Conservation (phyloP, 2,329 filamentous ascomycete genomes). For the Colletotrichum sp. region DNA sequence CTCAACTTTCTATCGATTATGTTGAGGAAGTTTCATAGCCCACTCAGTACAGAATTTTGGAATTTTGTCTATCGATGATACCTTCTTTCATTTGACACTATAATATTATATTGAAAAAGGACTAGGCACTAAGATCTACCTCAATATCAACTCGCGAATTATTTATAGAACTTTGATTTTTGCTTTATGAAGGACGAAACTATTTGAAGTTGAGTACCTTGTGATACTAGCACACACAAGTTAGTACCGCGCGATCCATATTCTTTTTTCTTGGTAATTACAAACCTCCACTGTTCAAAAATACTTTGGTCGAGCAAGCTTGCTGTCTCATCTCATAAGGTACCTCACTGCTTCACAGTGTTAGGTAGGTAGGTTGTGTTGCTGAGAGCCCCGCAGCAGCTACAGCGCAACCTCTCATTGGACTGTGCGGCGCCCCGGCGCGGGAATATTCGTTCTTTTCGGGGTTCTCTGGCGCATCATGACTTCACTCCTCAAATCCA, state of each 20-base stretch:
- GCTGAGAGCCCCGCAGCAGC: neutral
- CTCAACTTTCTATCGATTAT: too few relatives aligned
- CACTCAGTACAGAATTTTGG: too few relatives aligned
- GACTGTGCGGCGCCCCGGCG: neutral
- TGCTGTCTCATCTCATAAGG: neutral
- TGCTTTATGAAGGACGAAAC: too few relatives aligned
- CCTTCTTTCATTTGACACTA: accelerated
- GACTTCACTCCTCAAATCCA: neutral
- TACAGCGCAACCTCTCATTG: slow-evolving; percentile 10
- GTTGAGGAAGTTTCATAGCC: too few relatives aligned
- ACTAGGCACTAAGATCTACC: accelerated
- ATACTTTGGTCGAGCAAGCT: neutral
- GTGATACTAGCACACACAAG: neutral
- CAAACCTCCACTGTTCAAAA: neutral
- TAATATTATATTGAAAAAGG: too few relatives aligned
- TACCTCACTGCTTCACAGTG: neutral
- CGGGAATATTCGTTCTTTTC: neutral
- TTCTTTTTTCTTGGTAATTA: too few relatives aligned
- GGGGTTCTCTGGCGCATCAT: neutral
- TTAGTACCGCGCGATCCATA: too few relatives aligned
- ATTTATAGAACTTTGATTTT: too few relatives aligned
- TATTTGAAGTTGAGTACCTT: neutral
- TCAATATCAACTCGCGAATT: too few relatives aligned
- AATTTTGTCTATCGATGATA: too few relatives aligned
- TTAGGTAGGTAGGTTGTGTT: neutral